Evolutionary conservation across 345 rosid genomes (phyloP).

Genomic region (Ceriops tagal): DNA sequence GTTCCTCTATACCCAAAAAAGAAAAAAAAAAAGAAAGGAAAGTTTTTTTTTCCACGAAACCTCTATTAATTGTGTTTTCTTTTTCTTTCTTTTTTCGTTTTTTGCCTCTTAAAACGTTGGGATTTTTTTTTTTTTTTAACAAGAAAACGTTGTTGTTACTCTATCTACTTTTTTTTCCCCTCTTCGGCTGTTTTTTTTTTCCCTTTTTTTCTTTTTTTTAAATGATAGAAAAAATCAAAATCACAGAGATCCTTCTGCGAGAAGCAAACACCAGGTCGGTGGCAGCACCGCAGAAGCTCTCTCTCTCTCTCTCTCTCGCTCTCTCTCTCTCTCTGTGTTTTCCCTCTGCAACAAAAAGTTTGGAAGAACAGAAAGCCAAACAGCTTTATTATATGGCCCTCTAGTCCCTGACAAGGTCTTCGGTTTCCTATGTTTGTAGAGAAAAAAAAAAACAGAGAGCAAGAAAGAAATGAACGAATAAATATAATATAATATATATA

Average conservation of each 20-base stretch:
- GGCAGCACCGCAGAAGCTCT: slow-evolving; percentile 32
- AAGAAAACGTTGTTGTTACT: neutral
- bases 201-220: neutral
- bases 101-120: no score
- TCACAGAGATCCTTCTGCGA: slow-evolving; percentile 40
- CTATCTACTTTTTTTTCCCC: neutral
- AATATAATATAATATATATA: no score
- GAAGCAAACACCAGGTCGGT: slow-evolving; percentile 29
- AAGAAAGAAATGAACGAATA: no score
- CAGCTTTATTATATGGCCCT: neutral
- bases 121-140: no score
- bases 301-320: slow-evolving; percentile 21
- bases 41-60: slow-evolving; percentile 50
- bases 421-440: no score
- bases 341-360: slow-evolving; percentile 8
- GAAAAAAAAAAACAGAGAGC: no score
- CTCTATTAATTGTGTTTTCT: slow-evolving; percentile 15
- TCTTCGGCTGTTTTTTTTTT: neutral
- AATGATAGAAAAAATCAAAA: slow-evolving; percentile 20
- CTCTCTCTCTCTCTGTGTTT: slow-evolving; percentile 13
- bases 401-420: no score
- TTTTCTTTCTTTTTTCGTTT: neutral
- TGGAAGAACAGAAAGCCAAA: slow-evolving; percentile 16
- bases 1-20: slow-evolving; percentile 11
- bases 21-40: neutral